A percentile compares a stretch with the other conserved stretches of the same genome.
These are phyloP conservation scores for Brassica incana DNA, from an alignment of 345 rosid genomes.

Conservation along the genomic window DNA sequence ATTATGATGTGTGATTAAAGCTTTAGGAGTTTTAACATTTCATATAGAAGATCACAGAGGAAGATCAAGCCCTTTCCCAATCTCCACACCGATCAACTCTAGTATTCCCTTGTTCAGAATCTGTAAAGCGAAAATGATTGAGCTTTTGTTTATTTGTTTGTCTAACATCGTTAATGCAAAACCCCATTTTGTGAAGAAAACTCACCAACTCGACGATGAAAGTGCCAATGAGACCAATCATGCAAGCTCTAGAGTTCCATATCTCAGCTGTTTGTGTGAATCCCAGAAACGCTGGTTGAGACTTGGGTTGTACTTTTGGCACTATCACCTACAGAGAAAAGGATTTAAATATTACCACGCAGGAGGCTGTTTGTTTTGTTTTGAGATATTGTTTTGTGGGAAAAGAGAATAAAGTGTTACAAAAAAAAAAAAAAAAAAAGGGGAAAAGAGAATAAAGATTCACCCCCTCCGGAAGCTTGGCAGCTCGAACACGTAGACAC, in stretches of 20 bases:
- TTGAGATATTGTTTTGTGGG: not conserved
- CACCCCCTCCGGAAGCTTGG: slow-evolving; percentile 74
- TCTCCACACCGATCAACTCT: slow-evolving; percentile 71
- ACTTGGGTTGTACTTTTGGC: slow-evolving; percentile 81
- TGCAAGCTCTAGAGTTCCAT: slow-evolving; percentile 96
- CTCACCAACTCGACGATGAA: slow-evolving; percentile 77
- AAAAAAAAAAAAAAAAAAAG: too few relatives aligned
- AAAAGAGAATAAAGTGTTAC: not conserved
- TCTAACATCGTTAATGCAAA: not conserved
- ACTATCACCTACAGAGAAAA: slow-evolving; percentile 48
- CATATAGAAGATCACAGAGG: slow-evolving; percentile 48
- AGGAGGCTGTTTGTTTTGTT: not conserved
- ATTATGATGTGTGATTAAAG: slow-evolving; percentile 8
- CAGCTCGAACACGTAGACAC: slow-evolving; percentile 50
- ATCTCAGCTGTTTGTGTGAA: slow-evolving; percentile 79
- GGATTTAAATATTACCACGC: not conserved
- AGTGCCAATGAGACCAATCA: slow-evolving; percentile 77
- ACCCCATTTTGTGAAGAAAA: not conserved
- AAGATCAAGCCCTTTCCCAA: slow-evolving; percentile 87
- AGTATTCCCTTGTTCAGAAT: slow-evolving; percentile 81
- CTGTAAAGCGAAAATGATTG: slow-evolving; percentile 36
- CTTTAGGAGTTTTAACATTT: not conserved
- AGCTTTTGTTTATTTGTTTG: not conserved
- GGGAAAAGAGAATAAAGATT: not conserved
- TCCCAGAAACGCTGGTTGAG: slow-evolving; percentile 69